These are phyloP conservation scores for Polysphondylium violaceum DNA, from an alignment of 78 protist species.

Conservation along the genomic window DNA sequence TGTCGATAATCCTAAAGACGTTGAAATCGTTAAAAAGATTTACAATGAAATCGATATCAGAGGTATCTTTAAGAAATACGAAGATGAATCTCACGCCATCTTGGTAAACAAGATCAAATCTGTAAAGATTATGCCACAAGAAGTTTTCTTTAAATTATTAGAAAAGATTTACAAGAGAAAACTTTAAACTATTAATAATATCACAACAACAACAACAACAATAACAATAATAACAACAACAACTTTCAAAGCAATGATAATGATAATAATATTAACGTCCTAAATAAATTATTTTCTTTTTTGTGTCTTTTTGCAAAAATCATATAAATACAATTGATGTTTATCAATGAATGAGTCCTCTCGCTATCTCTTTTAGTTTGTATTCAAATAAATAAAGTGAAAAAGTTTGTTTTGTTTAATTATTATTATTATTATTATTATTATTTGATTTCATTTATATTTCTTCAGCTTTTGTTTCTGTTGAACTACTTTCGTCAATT, in stretches of 20 bases:
- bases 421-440: background rate
- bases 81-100: conserved; percentile 28
- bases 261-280: background rate
- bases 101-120: conserved; percentile 13
- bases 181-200: conserved; percentile 8
- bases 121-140: conserved; percentile 86
- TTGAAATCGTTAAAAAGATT: conserved; percentile 47
- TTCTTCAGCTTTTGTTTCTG: background rate
- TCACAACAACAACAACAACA: background rate
- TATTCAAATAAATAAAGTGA: too few relatives aligned
- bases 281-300: background rate
- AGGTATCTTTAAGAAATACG: conserved; percentile 36
- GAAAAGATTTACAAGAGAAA: conserved; percentile 74
- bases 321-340: background rate
- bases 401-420: background rate
- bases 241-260: background rate
- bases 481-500: conserved; percentile 3
- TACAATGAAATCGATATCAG: conserved; percentile 49
- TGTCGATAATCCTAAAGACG: conserved; percentile 41
- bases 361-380: background rate
- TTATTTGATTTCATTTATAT: background rate
- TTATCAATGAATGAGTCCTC: background rate
- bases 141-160: conserved; percentile 73
- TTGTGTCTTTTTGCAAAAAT: too few relatives aligned
- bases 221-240: background rate